A percentile compares a stretch with the other conserved stretches of the same genome.
These are phyloP conservation scores for Xylaria digitata DNA, from an alignment of 2,329 filamentous ascomycete species.

Conservation along the genomic window DNA sequence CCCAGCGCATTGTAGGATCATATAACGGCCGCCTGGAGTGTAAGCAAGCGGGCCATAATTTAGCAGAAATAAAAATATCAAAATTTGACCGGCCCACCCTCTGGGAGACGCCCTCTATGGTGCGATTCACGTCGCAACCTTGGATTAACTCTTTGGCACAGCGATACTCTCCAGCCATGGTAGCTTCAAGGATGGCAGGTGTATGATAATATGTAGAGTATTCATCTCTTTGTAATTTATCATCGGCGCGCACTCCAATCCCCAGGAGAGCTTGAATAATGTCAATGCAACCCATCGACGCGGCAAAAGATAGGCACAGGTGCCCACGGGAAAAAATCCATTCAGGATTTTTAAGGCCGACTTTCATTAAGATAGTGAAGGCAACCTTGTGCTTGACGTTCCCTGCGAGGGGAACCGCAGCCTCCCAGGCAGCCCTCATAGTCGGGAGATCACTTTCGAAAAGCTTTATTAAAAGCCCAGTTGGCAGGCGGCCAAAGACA, in stretches of 20 bases:
- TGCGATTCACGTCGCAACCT: not conserved
- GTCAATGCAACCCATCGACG: conserved; percentile 3
- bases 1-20: too few relatives aligned
- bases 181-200: conserved; percentile 3
- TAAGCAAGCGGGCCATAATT: too few relatives aligned
- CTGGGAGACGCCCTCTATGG: not conserved
- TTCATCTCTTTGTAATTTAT: not conserved
- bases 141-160: not conserved
- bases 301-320: not conserved
- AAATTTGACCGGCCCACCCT: too few relatives aligned
- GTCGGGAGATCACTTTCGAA: conserved; percentile 6
- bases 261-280: not conserved
- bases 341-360: not conserved
- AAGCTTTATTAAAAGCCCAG: not conserved
- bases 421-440: not conserved
- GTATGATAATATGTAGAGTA: too few relatives aligned
- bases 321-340: not conserved
- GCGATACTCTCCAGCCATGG: not conserved
- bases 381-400: not conserved
- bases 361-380: not conserved
- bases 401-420: not conserved
- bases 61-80: too few relatives aligned
- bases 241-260: conserved; percentile 10
- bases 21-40: too few relatives aligned
- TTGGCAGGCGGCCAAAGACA: not conserved